Conservation (phyloP, 1,284 basidiomycete species). For the Irpex rosettiformis region DNA sequence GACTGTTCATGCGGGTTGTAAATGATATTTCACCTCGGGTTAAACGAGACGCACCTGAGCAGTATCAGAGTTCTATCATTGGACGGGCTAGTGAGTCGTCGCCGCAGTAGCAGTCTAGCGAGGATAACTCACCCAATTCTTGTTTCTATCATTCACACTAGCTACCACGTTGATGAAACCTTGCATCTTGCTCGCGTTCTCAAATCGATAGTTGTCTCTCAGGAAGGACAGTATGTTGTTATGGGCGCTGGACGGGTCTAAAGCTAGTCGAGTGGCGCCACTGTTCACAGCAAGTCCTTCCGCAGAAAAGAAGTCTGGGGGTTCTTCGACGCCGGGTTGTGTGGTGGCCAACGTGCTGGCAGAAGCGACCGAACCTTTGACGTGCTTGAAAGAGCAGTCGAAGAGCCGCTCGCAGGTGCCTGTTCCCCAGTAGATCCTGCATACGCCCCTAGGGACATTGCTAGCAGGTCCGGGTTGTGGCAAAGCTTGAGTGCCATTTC, state of each 20-base stretch:
- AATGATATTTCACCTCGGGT: slow-evolving; percentile 8
- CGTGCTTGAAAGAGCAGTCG: slow-evolving; percentile 43
- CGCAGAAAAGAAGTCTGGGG: slow-evolving; percentile 43
- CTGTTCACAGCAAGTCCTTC: slow-evolving; percentile 38
- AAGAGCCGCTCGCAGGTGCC: slow-evolving; percentile 47
- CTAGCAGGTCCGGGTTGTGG: background rate
- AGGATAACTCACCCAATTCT: slow-evolving; percentile 42
- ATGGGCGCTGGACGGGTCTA: slow-evolving; percentile 46
- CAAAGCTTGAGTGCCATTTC: background rate
- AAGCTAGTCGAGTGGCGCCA: slow-evolving; percentile 29
- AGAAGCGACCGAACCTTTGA: slow-evolving; percentile 18
- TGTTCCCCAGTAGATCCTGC: slow-evolving; percentile 45
- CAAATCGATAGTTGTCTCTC: slow-evolving; percentile 42
- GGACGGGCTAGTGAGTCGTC: too few species aligned
- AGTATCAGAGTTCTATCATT: slow-evolving; percentile 43
- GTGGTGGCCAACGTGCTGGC: slow-evolving; percentile 5
- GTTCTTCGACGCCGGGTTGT: slow-evolving; percentile 14
- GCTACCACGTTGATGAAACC: slow-evolving; percentile 45
- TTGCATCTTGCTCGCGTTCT: slow-evolving; percentile 36
- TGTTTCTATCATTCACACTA: slow-evolving; percentile 43
- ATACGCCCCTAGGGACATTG: slow-evolving; percentile 29
- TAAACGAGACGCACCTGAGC: slow-evolving; percentile 40
- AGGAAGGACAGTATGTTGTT: slow-evolving; percentile 42
- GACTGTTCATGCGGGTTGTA: slow-evolving; percentile 25
- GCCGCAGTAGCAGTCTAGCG: background rate